Evolutionary conservation across 495 filamentous ascomycete species (phyloP).

Genomic region (Xylaria telfairii): DNA sequence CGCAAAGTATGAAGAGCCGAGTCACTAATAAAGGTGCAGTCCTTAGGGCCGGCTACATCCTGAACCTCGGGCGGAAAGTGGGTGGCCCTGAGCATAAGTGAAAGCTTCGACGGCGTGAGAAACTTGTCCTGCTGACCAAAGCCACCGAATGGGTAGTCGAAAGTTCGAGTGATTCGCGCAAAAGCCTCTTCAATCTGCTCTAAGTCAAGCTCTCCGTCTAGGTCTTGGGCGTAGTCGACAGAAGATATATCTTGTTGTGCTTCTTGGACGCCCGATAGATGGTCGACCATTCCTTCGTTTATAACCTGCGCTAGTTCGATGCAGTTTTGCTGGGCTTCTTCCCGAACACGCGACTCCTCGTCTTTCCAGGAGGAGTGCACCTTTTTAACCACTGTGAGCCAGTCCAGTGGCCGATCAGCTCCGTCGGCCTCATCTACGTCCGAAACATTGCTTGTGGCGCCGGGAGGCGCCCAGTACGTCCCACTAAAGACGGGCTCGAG

Average conservation of each 20-base stretch:
- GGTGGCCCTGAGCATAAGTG: slow-evolving; percentile 79
- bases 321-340: slow-evolving; percentile 82
- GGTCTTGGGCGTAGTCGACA: slow-evolving; percentile 35
- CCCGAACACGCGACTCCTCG: slow-evolving; percentile 78
- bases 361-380: slow-evolving; percentile 82
- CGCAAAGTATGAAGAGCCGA: slow-evolving; percentile 87
- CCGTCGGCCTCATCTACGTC: slow-evolving; percentile 32
- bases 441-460: slow-evolving; percentile 60
- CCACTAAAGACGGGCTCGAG: slow-evolving; percentile 94
- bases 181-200: slow-evolving; percentile 92
- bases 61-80: slow-evolving; percentile 73
- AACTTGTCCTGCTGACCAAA: slow-evolving; percentile 89
- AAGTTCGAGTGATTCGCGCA: slow-evolving; percentile 76
- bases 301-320: slow-evolving; percentile 83
- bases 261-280: slow-evolving; percentile 31
- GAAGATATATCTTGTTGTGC: slow-evolving; percentile 17
- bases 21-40: slow-evolving; percentile 72
- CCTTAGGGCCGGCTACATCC: slow-evolving; percentile 84
- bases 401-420: slow-evolving; percentile 38
- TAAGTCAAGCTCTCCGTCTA: slow-evolving; percentile 71
- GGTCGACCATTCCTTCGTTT: slow-evolving; percentile 77
- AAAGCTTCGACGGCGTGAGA: slow-evolving; percentile 83
- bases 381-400: slow-evolving; percentile 79
- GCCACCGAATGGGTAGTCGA: slow-evolving; percentile 78
- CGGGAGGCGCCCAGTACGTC: slow-evolving; percentile 91